Percentiles rank a stretch among this genome's conserved stretches.
Evolutionary conservation across 2,329 filamentous ascomycete genomes (phyloP).

Genomic region (Fusarium oligoseptatum): DNA sequence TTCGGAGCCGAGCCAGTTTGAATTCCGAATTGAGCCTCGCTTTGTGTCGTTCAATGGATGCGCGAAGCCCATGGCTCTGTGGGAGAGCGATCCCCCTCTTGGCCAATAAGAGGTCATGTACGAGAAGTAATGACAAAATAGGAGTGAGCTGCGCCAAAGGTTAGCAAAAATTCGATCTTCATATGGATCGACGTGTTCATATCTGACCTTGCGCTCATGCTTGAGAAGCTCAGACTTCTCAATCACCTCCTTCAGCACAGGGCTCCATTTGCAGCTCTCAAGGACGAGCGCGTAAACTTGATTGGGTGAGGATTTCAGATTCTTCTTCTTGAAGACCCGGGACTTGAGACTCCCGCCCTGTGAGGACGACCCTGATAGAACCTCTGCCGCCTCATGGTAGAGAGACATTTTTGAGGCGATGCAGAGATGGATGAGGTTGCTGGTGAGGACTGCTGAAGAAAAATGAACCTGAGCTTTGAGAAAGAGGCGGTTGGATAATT

Average conservation of each 20-base stretch:
- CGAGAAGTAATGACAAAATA: conserved; percentile 81
- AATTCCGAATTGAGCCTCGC: conserved; percentile 85
- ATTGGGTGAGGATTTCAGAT: conserved; percentile 80
- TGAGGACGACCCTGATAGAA: conserved; percentile 70
- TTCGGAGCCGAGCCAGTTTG: conserved; percentile 80
- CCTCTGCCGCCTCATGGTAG: conserved; percentile 88
- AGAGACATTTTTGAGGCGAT: conserved; percentile 77
- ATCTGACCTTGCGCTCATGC: conserved; percentile 83
- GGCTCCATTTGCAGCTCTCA: conserved; percentile 92
- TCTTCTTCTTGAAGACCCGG: conserved; percentile 81
- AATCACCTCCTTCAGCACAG: conserved; percentile 88
- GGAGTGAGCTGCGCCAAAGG: conserved; percentile 76
- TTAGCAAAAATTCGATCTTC: neutral
- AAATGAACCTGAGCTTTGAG: conserved; percentile 27
- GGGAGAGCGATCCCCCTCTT: conserved; percentile 88
- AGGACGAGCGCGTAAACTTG: conserved; percentile 90
- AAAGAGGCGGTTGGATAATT: neutral
- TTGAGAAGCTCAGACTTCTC: conserved; percentile 81
- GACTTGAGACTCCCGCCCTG: conserved; percentile 87
- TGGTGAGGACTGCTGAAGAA: conserved; percentile 23
- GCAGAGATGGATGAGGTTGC: neutral
- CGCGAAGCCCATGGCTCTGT: conserved; percentile 80
- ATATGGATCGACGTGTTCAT: conserved; percentile 11
- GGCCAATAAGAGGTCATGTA: conserved; percentile 86
- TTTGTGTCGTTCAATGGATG: conserved; percentile 84